A percentile compares a stretch with the other conserved stretches of the same genome.
These are phyloP conservation scores for Flammula alnicola DNA, from an alignment of 1,284 basidiomycete genomes.

Conservation along the genomic window DNA sequence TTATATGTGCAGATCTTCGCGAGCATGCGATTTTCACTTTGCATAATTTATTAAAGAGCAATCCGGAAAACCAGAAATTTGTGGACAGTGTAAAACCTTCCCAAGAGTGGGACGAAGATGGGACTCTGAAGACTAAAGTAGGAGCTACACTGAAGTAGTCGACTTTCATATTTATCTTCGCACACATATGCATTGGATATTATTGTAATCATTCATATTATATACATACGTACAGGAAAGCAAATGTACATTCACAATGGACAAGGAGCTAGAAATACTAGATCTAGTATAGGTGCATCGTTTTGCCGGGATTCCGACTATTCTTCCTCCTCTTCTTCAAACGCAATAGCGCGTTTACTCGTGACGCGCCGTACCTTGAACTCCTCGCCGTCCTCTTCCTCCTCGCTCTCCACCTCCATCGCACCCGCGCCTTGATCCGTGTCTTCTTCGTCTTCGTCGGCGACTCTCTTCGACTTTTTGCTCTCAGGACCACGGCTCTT, in stretches of 20 bases:
- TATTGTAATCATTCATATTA: conserved; percentile 12
- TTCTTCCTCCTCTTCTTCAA: conserved; percentile 69
- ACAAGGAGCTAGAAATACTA: conserved; percentile 5
- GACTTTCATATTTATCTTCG: conserved; percentile 4
- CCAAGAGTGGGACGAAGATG: conserved; percentile 61
- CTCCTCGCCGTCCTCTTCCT: conserved; percentile 70
- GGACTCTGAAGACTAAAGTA: conserved; percentile 49
- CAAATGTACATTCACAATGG: conserved; percentile 5
- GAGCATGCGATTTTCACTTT: conserved; percentile 90
- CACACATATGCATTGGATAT: no score
- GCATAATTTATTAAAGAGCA: conserved; percentile 76
- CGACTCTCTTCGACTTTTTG: conserved; percentile 35
- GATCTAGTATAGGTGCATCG: background rate
- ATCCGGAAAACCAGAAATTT: conserved; percentile 78
- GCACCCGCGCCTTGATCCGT: conserved; percentile 44
- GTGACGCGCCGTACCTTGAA: conserved; percentile 60
- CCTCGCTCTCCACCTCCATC: conserved; percentile 82
- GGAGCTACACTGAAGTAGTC: conserved; percentile 21
- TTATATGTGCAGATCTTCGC: conserved; percentile 65
- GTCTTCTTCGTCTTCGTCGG: conserved; percentile 36
- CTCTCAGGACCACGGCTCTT: conserved; percentile 19
- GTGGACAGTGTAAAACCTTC: conserved; percentile 75
- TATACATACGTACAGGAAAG: conserved; percentile 17
- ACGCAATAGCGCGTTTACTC: conserved; percentile 60
- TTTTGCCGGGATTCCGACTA: conserved; percentile 19